Base-by-base conservation (phyloP, 177 flowering plant genomes). In the Vitis hybrid region DNA sequence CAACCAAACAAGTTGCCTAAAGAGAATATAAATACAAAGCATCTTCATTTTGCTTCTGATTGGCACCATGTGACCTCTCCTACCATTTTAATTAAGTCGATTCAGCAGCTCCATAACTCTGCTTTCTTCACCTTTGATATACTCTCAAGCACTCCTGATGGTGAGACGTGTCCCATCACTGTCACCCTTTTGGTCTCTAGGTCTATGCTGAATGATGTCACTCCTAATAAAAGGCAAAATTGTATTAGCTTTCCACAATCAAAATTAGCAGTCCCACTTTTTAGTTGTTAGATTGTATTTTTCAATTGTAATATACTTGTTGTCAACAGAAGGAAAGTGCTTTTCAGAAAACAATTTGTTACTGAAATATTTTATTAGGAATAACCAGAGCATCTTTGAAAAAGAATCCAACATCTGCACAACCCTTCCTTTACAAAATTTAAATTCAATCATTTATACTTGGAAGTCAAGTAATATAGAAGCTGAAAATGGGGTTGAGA, bases 171-270 rank as follows among this genome's bases (percentile, higher is more conserved):
- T 24, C 98, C 98, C 89, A 77, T 86, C 80, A 93, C 93, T 1
- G 89, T 87, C 75, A 93, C 98, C 79, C 85, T 87, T 83, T 91
- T 87, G 18, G 82, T 75, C 76, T 89, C 98, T 32, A 93, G 70
- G 71, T 93, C 97, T 60, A 93, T 88, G 60, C 89, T 87, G 83
- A 86, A 93, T 49, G 94, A 93, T 62, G 94, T 91, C 72, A 93
- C 98, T 27, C 98, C 98, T 93, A 56, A 35, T 11, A 63, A 24
- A 58, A n/a, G 16, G 10, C 5, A 35, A 68, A 51, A 16, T 24
- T 2, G 6, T 16, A 52, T 9, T 52, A 35, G 35, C 9, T 30
- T 18, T 18, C 49, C 40, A 70, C 66, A 62, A 32, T 15, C 11
- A 27, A 57, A 13, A 58, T 16, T 12, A 55, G 30, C 5, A 27